Conservation (phyloP, 2,329 filamentous ascomycete species). For the Fonsecaea pedrosoi region DNA sequence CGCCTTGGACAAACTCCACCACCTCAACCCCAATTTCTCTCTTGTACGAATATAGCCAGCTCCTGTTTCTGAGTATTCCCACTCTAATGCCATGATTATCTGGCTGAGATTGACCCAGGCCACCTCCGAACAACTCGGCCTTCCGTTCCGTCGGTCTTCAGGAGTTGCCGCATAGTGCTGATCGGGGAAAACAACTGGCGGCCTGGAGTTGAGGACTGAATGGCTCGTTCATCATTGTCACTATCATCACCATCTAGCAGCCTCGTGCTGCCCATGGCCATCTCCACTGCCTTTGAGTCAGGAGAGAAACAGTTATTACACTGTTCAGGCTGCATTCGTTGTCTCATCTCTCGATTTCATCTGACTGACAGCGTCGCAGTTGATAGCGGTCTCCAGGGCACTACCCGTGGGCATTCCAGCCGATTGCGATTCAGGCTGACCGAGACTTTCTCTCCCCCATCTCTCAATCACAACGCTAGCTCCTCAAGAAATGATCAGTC, state of each 20-base stretch:
- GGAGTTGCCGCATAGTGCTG: neutral
- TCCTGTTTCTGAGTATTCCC: neutral
- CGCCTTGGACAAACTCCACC: neutral
- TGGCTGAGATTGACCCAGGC: neutral
- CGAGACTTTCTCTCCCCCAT: neutral
- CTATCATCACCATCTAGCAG: neutral
- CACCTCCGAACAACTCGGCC: neutral
- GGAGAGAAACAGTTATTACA: neutral
- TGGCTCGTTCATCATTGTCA: neutral
- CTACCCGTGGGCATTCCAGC: slow-evolving; percentile 18
- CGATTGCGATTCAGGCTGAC: slow-evolving; percentile 24
- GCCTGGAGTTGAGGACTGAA: neutral
- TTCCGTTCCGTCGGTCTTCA: neutral
- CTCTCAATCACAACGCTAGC: neutral
- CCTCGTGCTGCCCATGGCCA: neutral
- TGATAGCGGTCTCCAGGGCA: neutral
- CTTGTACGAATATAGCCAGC: neutral
- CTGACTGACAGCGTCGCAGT: neutral
- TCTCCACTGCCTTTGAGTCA: neutral
- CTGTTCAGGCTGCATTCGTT: neutral
- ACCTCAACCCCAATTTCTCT: neutral
- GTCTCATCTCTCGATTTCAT: neutral
- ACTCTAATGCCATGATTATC: neutral
- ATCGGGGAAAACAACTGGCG: neutral
- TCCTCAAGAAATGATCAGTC: neutral